Percentiles rank a stretch among this genome's conserved stretches.
Conservation (phyloP, 179 eudicot genomes). For the Heliamphora pulchella region DNA sequence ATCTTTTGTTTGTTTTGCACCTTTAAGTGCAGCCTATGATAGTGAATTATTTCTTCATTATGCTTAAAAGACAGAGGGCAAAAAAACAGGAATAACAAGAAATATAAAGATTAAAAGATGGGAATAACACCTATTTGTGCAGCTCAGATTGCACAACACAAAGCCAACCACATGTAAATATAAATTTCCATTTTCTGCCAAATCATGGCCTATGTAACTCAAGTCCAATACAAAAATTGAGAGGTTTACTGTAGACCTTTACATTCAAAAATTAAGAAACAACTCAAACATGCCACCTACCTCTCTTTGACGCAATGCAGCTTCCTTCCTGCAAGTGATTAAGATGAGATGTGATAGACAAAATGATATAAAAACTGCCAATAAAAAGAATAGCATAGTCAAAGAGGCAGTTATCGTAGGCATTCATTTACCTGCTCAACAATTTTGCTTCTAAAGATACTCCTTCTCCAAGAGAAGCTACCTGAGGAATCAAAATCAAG, state of each 20-base stretch:
- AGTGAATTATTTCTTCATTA: neutral
- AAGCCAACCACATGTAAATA: neutral
- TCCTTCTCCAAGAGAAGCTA: slow-evolving; percentile 86
- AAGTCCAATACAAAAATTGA: neutral
- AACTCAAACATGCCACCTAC: slow-evolving; percentile 27
- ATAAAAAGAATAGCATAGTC: neutral
- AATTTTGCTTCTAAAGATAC: slow-evolving; percentile 76
- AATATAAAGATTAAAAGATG: no score
- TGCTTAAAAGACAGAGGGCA: neutral
- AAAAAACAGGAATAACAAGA: neutral
- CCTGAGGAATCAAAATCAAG: slow-evolving; percentile 31
- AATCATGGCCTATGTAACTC: neutral
- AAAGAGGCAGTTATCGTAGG: neutral
- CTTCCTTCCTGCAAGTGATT: slow-evolving; percentile 71
- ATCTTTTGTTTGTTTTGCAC: slow-evolving; percentile 63
- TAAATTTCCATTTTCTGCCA: neutral
- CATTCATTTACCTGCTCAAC: slow-evolving; percentile 55
- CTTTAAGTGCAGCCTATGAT: slow-evolving; percentile 78
- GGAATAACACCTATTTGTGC: no score
- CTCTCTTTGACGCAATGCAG: slow-evolving; percentile 89
- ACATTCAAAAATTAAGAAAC: neutral
- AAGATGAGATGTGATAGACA: slow-evolving; percentile 14
- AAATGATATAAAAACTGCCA: neutral
- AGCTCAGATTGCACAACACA: neutral
- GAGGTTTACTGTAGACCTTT: neutral